Evolutionary conservation across 2,329 filamentous ascomycete genomes (phyloP).

Genomic region (Neofusicoccum sp.): DNA sequence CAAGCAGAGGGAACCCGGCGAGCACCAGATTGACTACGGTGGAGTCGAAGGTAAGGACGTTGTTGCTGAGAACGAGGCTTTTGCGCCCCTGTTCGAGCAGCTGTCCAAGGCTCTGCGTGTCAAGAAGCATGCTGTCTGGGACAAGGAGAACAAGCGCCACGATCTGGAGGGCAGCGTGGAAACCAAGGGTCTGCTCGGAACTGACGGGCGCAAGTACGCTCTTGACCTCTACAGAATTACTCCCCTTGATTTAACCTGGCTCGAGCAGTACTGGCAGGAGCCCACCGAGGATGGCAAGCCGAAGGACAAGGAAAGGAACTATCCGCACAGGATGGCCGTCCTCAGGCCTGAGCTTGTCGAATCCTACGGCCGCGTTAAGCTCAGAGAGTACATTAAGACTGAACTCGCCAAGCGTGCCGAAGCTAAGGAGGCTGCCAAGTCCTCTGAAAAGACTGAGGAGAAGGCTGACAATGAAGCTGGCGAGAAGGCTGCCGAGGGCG

Average conservation of each 20-base stretch:
- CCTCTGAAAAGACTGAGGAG: constrained; percentile 22
- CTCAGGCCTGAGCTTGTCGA: constrained; percentile 89
- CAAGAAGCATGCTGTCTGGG: constrained; percentile 96
- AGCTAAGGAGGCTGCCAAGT: constrained; percentile 36
- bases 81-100: constrained; percentile 82
- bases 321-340: constrained; percentile 96
- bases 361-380: constrained; percentile 78
- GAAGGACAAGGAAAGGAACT: constrained; percentile 57
- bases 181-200: constrained; percentile 96
- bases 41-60: constrained; percentile 97
- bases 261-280: constrained; percentile 70
- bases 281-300: constrained; percentile 48
- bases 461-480: constrained; percentile 41
- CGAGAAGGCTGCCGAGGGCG: constrained; percentile 36
- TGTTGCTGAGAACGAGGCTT: constrained; percentile 86
- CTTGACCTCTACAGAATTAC: constrained; percentile 94
- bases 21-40: constrained; percentile 99
- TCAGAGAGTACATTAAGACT: constrained; percentile 83
- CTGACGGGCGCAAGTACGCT: constrained; percentile 96
- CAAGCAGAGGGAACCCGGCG: constrained; percentile 94
- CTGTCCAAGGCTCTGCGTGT: constrained; percentile 88
- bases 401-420: constrained; percentile 59
- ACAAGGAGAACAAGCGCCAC: constrained; percentile 88
- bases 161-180: constrained; percentile 95
- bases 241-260: constrained; percentile 86